Evolutionary conservation across 163 green algal genomes (phyloP).

Genomic region (Volvox carteri): DNA sequence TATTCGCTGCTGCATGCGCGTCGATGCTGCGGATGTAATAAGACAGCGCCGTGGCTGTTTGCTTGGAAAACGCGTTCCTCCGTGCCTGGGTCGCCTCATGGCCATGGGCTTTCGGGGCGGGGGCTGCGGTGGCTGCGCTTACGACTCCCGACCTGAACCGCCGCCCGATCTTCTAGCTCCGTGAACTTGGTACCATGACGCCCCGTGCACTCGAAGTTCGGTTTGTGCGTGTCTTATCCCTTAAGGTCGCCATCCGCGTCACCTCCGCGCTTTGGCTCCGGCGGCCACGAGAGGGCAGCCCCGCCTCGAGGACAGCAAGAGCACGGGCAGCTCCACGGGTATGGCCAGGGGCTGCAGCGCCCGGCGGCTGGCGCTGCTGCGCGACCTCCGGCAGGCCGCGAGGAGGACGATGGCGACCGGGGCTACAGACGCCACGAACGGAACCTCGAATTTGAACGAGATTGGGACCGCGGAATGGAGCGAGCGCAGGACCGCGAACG

Average conservation of each 20-base stretch:
- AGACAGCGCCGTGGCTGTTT: too few species aligned
- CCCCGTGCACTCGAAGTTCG: too few species aligned
- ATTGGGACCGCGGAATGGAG: background rate
- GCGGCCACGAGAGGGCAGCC: background rate
- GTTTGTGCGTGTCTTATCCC: background rate
- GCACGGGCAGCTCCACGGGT: background rate
- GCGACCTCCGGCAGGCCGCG: background rate
- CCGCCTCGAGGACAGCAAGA: background rate
- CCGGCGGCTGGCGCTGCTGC: background rate
- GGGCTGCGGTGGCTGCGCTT: too few species aligned
- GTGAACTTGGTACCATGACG: too few species aligned
- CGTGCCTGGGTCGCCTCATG: too few species aligned
- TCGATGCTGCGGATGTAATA: too few species aligned
- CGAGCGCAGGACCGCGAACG: background rate
- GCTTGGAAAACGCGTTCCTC: too few species aligned
- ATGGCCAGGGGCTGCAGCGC: background rate
- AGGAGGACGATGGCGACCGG: background rate
- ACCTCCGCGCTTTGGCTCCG: background rate
- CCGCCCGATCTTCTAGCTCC: too few species aligned
- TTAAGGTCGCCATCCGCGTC: background rate
- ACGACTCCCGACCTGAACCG: too few species aligned
- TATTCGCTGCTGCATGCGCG: too few species aligned
- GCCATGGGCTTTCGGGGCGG: too few species aligned
- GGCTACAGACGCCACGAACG: background rate
- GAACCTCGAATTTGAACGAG: background rate